Conservation (phyloP, 805 yeast genomes). For the Lachancea quebecensis region DNA sequence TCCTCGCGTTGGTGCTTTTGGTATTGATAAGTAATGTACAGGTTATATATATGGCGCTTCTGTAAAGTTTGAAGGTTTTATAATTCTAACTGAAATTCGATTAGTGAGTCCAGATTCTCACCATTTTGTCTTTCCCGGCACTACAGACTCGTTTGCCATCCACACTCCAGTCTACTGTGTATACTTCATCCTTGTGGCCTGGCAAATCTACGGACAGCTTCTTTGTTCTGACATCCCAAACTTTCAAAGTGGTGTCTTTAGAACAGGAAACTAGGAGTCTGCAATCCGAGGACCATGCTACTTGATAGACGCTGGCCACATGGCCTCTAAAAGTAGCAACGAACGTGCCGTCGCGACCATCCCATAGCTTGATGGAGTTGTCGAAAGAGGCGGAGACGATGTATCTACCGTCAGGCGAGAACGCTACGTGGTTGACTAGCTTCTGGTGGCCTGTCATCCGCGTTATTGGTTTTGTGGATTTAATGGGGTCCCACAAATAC, state of each 20-base stretch:
- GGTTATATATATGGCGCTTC: not conserved
- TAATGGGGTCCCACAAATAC: slow-evolving; percentile 93
- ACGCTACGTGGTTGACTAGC: slow-evolving; percentile 89
- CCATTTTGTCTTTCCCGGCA: slow-evolving; percentile 95
- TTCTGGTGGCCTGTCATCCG: slow-evolving; percentile 98
- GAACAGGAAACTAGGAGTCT: slow-evolving; percentile 87
- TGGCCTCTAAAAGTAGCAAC: slow-evolving; percentile 90
- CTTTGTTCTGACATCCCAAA: slow-evolving; percentile 87
- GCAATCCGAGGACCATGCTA: slow-evolving; percentile 96
- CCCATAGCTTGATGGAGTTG: slow-evolving; percentile 94
- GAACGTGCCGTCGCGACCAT: slow-evolving; percentile 86
- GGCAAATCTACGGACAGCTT: slow-evolving; percentile 86
- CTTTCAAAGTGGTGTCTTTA: slow-evolving; percentile 91
- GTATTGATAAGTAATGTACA: not conserved
- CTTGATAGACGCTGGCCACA: slow-evolving; percentile 95
- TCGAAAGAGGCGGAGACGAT: slow-evolving; percentile 93
- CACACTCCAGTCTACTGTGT: slow-evolving; percentile 95
- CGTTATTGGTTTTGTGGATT: slow-evolving; percentile 72
- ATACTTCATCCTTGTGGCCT: slow-evolving; percentile 93
- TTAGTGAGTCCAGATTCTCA: slow-evolving; percentile 85
- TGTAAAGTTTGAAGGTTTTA: too few relatives aligned
- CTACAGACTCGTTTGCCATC: slow-evolving; percentile 94
- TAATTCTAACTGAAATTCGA: not conserved
- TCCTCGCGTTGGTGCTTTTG: too few relatives aligned
- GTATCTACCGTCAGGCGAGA: slow-evolving; percentile 90